Base-by-base conservation (phyloP, 2,329 filamentous ascomycete genomes). In the Arthrobotrys sinensis region DNA sequence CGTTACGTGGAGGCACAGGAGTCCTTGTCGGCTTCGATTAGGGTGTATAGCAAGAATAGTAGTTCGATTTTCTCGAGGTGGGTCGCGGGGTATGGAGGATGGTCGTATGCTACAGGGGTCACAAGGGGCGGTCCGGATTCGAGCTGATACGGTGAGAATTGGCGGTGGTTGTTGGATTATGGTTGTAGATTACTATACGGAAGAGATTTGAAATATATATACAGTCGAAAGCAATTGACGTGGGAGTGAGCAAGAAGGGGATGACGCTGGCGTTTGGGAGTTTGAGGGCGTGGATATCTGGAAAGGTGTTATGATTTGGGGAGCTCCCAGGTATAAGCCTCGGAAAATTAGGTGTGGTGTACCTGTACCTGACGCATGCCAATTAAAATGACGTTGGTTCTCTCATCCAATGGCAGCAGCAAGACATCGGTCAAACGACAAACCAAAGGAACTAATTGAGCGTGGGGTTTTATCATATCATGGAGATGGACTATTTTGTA, bases 261-360 rank as follows among this genome's bases (percentile, higher is more conserved):
- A 34, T 12, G 57, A 40, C 48, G 19, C 21, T 68, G 38, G 32
- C 36, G 57, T n/a, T 14, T 21, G 67, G 43, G 6, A 16, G 21
- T 34, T 50, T n/a, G 46, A 36, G 24, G 53, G 24, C 21, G 64
- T 55, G 24, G 55, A 43, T 40, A 38, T 65, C 38, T 52, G 70
- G 63, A 75, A 60, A 76, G 72, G 53, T 76, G 64, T 76, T 69
- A 52, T 53, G 45, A 69, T 76, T 66, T 48, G 40, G 63, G 63
- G 62, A 43, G 57, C 45, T 63, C 46, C 1, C 14, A 73, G 36
- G 71, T 68, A 69, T 38, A 65, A 60, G 52, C n/a, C 40, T 28
- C 63, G 21, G 48, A 63, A 68, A 66, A 32, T 76, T 68, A 36
- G 50, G 70, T 52, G 70, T 46, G 38, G 70, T 60, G 68, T 67